These are phyloP conservation scores for Quercus wislizeni DNA, from an alignment of 306 rosid species.

Conservation along the genomic window DNA sequence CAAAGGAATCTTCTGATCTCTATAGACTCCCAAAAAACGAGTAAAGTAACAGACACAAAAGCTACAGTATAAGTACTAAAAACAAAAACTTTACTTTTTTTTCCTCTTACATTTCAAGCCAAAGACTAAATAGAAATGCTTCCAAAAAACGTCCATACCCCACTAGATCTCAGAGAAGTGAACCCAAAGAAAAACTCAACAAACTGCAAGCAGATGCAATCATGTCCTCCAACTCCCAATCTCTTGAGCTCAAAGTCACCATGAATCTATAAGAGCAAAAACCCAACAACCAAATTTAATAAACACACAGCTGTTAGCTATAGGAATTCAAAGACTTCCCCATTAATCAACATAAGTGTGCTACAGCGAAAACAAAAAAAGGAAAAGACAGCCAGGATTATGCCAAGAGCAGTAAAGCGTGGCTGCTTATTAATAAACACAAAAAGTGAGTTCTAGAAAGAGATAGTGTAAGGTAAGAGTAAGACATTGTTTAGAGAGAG, in stretches of 20 bases:
- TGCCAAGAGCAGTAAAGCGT: slow-evolving; percentile 29
- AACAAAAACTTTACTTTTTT: slow-evolving; percentile 29
- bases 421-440: not conserved
- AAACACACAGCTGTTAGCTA: slow-evolving; percentile 22
- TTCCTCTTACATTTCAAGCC: slow-evolving; percentile 49
- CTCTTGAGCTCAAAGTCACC: slow-evolving; percentile 47
- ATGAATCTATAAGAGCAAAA: slow-evolving; percentile 28
- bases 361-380: slow-evolving; percentile 2
- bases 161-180: slow-evolving; percentile 76
- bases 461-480: not conserved
- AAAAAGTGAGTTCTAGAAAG: slow-evolving; percentile 19
- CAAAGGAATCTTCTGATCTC: slow-evolving; percentile 30
- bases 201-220: slow-evolving; percentile 44
- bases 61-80: slow-evolving; percentile 9
- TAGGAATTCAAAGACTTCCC: slow-evolving; percentile 12
- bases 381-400: slow-evolving; percentile 4
- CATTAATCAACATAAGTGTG: slow-evolving; percentile 21
- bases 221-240: slow-evolving; percentile 49
- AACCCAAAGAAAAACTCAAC: slow-evolving; percentile 47
- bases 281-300: slow-evolving; percentile 26
- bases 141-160: slow-evolving; percentile 39
- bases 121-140: slow-evolving; percentile 8
- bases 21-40: slow-evolving; percentile 32
- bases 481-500: slow-evolving; percentile 15
- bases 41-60: slow-evolving; percentile 40